Percentiles rank a stretch among this genome's conserved stretches.
Evolutionary conservation across 2,329 filamentous ascomycete genomes (phyloP).

Genomic region (Fusarium sp.): DNA sequence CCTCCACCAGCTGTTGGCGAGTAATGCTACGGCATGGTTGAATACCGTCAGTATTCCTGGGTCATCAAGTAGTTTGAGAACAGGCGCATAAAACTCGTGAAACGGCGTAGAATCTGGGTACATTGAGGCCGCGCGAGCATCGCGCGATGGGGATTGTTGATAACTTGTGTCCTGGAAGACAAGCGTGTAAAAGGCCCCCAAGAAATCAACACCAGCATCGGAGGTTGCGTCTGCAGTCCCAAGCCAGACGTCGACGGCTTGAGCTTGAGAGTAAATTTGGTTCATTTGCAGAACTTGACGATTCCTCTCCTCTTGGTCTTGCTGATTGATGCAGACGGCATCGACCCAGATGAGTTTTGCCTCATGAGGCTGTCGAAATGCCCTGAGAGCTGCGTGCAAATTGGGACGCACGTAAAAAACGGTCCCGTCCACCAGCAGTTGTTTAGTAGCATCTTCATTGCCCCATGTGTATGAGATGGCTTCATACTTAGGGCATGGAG

Average conservation of each 20-base stretch:
- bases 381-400: not conserved
- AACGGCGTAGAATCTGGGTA: not conserved
- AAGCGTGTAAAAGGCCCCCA: not conserved
- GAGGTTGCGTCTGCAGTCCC: not conserved
- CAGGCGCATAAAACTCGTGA: not conserved
- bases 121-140: not conserved
- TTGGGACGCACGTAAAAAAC: not conserved
- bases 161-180: not conserved
- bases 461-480: conserved; percentile 17
- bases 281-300: conserved; percentile 7
- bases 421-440: not conserved
- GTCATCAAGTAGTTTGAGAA: not conserved
- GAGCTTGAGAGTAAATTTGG: not conserved
- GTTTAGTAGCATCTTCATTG: not conserved
- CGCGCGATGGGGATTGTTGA: not conserved
- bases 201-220: not conserved
- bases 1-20: not conserved
- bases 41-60: not conserved
- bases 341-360: not conserved
- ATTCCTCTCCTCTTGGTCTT: not conserved
- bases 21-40: not conserved
- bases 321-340: conserved; percentile 1
- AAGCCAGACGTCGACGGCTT: not conserved
- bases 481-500: not conserved
- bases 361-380: not conserved